These are phyloP conservation scores for Miscanthus lutarioriparius DNA, from an alignment of 176 grass and related monocot genomes.

Conservation along the genomic window DNA sequence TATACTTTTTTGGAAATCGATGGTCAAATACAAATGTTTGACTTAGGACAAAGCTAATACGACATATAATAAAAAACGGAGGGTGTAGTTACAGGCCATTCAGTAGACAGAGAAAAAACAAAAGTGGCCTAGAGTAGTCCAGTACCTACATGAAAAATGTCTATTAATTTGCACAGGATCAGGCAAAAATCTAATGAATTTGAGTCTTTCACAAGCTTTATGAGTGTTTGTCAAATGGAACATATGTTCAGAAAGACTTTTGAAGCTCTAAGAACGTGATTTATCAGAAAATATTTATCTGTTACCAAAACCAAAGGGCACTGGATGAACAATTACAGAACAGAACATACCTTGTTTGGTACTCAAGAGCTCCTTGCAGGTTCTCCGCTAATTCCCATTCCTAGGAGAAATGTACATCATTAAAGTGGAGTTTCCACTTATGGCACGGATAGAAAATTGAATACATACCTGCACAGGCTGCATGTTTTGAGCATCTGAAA, in stretches of 20 bases:
- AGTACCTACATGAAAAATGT: constrained; percentile 10
- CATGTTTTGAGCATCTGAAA: constrained; percentile 96
- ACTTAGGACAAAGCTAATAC: not conserved
- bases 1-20: no score
- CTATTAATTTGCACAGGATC: constrained; percentile 13
- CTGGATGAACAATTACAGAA: constrained; percentile 2
- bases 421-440: constrained; percentile 17
- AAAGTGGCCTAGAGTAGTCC: not conserved
- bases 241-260: not conserved
- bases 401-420: constrained; percentile 49
- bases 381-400: constrained; percentile 99
- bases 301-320: not conserved
- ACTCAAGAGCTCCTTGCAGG: constrained; percentile 85
- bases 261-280: not conserved
- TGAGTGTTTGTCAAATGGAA: not conserved
- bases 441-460: constrained; percentile 19
- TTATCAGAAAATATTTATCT: constrained; percentile 11
- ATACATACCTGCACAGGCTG: constrained; percentile 86
- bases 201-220: not conserved
- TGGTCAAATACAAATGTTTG: no score
- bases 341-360: constrained; percentile 81
- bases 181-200: constrained; percentile 5
- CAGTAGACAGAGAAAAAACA: constrained; percentile 8
- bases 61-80: not conserved
- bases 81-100: not conserved